Conservation (phyloP, 2,329 filamentous ascomycete species). For the Cercospora nicotianae region DNA sequence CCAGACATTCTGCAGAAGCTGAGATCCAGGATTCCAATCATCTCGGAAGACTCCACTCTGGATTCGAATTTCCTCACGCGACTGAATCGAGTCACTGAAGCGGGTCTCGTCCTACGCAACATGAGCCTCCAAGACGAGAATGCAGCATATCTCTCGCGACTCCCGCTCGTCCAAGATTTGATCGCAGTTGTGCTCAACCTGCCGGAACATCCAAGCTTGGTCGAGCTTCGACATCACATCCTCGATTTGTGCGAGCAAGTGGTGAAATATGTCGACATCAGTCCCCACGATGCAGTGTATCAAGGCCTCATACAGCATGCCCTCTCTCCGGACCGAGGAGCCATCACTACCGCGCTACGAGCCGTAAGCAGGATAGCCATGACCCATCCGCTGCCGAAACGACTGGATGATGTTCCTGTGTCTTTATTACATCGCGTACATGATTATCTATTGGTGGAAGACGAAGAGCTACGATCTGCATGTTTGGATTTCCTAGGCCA, state of each 20-base stretch:
- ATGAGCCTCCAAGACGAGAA: constrained; percentile 95
- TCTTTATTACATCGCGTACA: constrained; percentile 66
- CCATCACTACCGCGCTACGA: constrained; percentile 75
- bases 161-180: constrained; percentile 75
- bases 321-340: constrained; percentile 68
- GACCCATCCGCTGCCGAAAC: constrained; percentile 76
- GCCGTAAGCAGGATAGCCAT: constrained; percentile 86
- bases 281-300: constrained; percentile 75
- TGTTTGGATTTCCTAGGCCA: constrained; percentile 94
- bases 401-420: constrained; percentile 68
- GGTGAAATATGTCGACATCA: constrained; percentile 74
- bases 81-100: constrained; percentile 78
- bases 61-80: constrained; percentile 68
- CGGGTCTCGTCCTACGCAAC: constrained; percentile 83
- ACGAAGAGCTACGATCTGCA: constrained; percentile 85
- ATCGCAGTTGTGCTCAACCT: constrained; percentile 79
- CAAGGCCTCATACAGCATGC: constrained; percentile 63
- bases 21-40: constrained; percentile 55
- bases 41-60: constrained; percentile 68
- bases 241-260: constrained; percentile 90
- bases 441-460: constrained; percentile 75
- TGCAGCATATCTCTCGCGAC: constrained; percentile 73
- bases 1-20: constrained; percentile 72
- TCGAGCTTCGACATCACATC: constrained; percentile 86
- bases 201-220: constrained; percentile 67